These are phyloP conservation scores for Amanita pallidorosea DNA, from an alignment of 768 basidiomycete species.

Conservation along the genomic window DNA sequence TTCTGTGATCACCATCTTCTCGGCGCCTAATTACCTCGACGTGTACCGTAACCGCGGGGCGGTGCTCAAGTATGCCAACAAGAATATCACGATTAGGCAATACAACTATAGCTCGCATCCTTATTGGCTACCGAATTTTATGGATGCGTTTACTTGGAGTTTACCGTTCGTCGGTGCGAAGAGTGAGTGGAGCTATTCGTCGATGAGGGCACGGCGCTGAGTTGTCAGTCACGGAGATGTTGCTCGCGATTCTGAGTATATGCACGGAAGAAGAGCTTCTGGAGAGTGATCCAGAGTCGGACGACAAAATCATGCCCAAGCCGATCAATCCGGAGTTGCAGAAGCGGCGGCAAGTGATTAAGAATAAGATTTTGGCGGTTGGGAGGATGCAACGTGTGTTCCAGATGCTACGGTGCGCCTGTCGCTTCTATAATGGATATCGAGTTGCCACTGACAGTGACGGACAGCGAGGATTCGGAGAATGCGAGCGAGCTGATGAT, in stretches of 20 bases:
- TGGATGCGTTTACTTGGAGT: conserved; percentile 98
- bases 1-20: conserved; percentile 96
- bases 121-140: conserved; percentile 95
- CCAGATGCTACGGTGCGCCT: conserved; percentile 72
- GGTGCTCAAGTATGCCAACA: conserved; percentile 93
- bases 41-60: conserved; percentile 96
- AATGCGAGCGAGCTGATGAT: conserved; percentile 57
- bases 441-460: neutral
- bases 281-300: conserved; percentile 31
- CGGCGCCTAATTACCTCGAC: conserved; percentile 94
- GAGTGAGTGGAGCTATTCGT: conserved; percentile 42
- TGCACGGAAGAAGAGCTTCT: conserved; percentile 91
- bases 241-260: conserved; percentile 87
- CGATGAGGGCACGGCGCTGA: conserved; percentile 7
- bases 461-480: conserved; percentile 64
- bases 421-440: conserved; percentile 1
- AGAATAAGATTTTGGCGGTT: conserved; percentile 89
- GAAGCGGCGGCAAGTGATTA: conserved; percentile 64
- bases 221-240: conserved; percentile 85
- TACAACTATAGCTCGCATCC: conserved; percentile 76
- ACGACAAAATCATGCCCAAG: conserved; percentile 16
- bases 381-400: conserved; percentile 88
- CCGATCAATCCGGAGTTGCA: conserved; percentile 27
- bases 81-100: conserved; percentile 91
- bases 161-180: conserved; percentile 95